Percentiles rank a stretch among this genome's conserved stretches.
These are phyloP conservation scores for Myrica gale DNA, from an alignment of 306 rosid species.

Conservation along the genomic window DNA sequence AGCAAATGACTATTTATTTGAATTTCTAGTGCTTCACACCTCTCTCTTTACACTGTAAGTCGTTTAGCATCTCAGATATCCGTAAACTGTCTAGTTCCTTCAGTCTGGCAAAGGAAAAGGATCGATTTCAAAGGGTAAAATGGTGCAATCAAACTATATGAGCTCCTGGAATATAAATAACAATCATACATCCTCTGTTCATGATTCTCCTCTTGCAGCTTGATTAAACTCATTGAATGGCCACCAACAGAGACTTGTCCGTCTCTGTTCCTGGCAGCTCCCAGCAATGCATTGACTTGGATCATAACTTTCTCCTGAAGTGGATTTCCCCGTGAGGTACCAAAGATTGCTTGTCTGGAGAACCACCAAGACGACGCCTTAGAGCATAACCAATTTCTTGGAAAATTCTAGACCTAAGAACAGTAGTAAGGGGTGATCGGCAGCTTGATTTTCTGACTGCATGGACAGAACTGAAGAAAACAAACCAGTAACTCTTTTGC, in stretches of 20 bases:
- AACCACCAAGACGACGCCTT: background rate
- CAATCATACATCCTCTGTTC: background rate
- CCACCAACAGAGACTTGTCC: background rate
- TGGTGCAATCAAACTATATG: background rate
- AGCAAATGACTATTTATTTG: background rate
- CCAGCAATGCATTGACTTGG: background rate
- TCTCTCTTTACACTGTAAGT: background rate
- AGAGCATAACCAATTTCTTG: conserved; percentile 20
- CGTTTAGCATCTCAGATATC: background rate
- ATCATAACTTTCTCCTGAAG: too few relatives aligned
- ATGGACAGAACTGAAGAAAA: background rate
- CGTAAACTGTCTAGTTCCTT: background rate
- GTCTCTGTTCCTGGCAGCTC: background rate
- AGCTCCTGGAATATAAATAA: background rate
- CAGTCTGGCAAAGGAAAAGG: background rate
- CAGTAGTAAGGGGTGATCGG: background rate
- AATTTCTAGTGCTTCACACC: background rate
- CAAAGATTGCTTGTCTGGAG: background rate
- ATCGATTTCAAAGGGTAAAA: background rate
- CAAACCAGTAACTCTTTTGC: conserved; percentile 14
- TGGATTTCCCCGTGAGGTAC: background rate
- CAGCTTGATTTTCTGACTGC: background rate
- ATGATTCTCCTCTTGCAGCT: background rate
- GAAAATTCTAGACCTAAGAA: conserved; percentile 4
- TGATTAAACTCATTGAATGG: background rate